Conservation (phyloP, 352 stramenopile species). For the Thraustotheca clavata region DNA sequence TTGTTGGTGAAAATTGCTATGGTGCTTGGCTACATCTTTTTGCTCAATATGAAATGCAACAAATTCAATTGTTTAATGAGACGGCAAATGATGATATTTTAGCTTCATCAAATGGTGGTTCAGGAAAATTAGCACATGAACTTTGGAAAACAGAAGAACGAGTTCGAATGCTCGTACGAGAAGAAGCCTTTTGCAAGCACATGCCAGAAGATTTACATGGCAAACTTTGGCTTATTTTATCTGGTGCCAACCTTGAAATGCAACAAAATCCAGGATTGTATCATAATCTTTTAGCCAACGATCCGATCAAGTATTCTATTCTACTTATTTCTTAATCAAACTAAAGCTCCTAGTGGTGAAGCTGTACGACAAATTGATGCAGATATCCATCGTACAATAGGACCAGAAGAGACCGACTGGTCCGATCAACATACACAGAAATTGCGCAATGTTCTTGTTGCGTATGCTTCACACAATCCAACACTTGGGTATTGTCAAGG, state of each 20-base stretch:
- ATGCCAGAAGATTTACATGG: slow-evolving; percentile 65
- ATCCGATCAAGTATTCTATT: slow-evolving; percentile 31
- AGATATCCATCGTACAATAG: slow-evolving; percentile 68
- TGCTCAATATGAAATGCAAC: slow-evolving; percentile 12
- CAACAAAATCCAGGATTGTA: slow-evolving; percentile 46
- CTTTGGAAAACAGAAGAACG: slow-evolving; percentile 77
- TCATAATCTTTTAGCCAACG: slow-evolving; percentile 36
- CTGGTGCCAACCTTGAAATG: slow-evolving; percentile 61
- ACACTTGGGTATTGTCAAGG: slow-evolving; percentile 81
- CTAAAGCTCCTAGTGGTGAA: slow-evolving; percentile 31
- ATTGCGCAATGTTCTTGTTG: slow-evolving; percentile 75
- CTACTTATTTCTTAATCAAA: slow-evolving; percentile 8
- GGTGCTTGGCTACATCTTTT: neutral
- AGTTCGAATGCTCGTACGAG: slow-evolving; percentile 56
- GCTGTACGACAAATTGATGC: slow-evolving; percentile 77
- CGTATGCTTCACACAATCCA: slow-evolving; percentile 75
- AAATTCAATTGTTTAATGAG: neutral
- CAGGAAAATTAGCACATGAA: slow-evolving; percentile 51
- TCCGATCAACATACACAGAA: slow-evolving; percentile 55
- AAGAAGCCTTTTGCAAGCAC: slow-evolving; percentile 41
- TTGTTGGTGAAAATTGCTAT: neutral
- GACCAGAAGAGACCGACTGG: slow-evolving; percentile 54
- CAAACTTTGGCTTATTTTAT: slow-evolving; percentile 74
- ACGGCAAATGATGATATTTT: neutral
- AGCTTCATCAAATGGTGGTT: neutral